phyloP scores from a whole-genome alignment of 176 grass and related monocot genomes.

The Raddia guianensis region DNA sequence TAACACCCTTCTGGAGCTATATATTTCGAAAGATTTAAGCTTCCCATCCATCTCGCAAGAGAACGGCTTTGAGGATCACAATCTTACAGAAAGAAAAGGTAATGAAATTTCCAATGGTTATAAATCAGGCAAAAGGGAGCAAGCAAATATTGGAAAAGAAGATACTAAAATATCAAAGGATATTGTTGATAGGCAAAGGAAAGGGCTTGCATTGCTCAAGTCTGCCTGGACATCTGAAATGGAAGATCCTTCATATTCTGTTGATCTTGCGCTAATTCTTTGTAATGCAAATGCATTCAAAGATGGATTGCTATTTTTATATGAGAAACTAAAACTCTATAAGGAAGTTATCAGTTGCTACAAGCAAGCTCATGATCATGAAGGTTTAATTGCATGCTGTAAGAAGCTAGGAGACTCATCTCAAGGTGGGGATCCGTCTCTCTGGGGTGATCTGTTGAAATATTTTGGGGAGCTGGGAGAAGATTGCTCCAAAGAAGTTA shows the following conservation, averaged over 20 bases:
- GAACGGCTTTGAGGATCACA: constrained; percentile 56
- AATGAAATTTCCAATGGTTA: constrained; percentile 58
- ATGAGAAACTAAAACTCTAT: constrained; percentile 92
- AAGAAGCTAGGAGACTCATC: constrained; percentile 91
- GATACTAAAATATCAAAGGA: constrained; percentile 50
- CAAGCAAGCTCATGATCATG: constrained; percentile 93
- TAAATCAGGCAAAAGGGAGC: constrained; percentile 46
- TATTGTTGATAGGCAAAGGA: constrained; percentile 67
- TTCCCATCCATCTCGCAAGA: constrained; percentile 82
- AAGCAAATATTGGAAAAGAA: constrained; percentile 46
- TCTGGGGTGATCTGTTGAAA: constrained; percentile 93
- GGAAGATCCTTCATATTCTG: constrained; percentile 88
- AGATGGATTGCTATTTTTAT: constrained; percentile 89
- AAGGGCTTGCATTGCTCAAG: constrained; percentile 82
- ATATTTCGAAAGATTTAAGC: constrained; percentile 81
- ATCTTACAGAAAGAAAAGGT: constrained; percentile 52
- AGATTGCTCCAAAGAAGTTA: constrained; percentile 97
- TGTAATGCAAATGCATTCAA: constrained; percentile 91
- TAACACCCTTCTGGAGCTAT: constrained; percentile 92
- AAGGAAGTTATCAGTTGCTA: constrained; percentile 98
- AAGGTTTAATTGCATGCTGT: constrained; percentile 94
- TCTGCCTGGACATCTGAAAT: constrained; percentile 84
- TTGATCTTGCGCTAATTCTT: constrained; percentile 87
- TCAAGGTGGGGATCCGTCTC: constrained; percentile 80
- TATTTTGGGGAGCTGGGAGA: constrained; percentile 91